Evolutionary conservation across 192 early-diverging fungal genomes (phyloP), one percentile per base, ranked within the genome.

Genomic region (Paraglomus brasilianum): DNA sequence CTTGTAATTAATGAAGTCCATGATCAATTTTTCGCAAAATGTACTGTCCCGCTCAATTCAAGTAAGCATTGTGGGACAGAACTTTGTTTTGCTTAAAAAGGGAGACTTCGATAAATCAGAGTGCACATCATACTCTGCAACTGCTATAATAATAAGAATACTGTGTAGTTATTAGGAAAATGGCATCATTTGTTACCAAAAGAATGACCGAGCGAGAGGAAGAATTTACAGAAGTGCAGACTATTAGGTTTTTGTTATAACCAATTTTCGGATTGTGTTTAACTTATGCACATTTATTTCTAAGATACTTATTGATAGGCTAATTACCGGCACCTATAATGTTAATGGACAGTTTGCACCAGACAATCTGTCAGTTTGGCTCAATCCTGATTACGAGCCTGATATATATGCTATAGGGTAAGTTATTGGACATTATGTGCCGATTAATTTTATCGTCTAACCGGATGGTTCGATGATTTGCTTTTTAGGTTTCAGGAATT

Each of bases 261-360:
- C 42, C 2, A 22, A 59, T 46, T 41, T 42, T 49, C 62, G 5
- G 8, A 50, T n/a, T 60, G 8, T n/a, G n/a, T n/a, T n/a, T n/a
- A n/a, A n/a, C n/a, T n/a, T n/a, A n/a, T n/a, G n/a, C n/a, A n/a
- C n/a, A 13, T 48, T 64, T 40, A 39, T 72, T 65, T 15, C 38
- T 9, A 41, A 2, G 13, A 10, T 22, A 51, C 1, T n/a, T 39
- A 69, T 14, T 61, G 17, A 1, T 69, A 86, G 81, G 30, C 80
- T 89, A 2, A 93, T 95, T 75, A 81, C 88, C 0, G 93, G 93
- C 1, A 93, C 94, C 1, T 98, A 92, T 89, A 98, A 98, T 74
- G 92, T 95, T 24, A 93, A 95, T 72, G 93, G 92, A 8, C 80
- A 82, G 24, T 66, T 78, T 15, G 84, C 89, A 7, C 75, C 87